Conservation (phyloP, 2,329 filamentous ascomycete genomes). For the Botrytis deweyae region DNA sequence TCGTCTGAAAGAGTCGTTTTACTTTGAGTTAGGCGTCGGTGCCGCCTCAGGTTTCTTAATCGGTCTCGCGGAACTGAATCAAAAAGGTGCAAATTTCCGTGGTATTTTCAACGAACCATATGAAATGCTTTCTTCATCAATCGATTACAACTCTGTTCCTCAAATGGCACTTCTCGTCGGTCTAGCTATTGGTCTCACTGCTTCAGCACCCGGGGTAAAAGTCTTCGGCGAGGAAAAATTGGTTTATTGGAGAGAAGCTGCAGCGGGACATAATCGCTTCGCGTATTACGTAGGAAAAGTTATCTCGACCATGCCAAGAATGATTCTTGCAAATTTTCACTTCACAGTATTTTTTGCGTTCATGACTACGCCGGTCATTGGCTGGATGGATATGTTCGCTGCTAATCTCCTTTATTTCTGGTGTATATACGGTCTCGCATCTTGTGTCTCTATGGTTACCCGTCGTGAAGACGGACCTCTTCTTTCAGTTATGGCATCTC, state of each 20-base stretch:
- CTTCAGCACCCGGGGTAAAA: constrained; percentile 55
- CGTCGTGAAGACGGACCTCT: constrained; percentile 57
- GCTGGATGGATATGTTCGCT: constrained; percentile 45
- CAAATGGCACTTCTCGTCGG: constrained; percentile 53
- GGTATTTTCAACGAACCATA: constrained; percentile 54
- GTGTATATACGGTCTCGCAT: constrained; percentile 51
- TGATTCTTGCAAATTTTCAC: constrained; percentile 49
- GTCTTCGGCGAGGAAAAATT: constrained; percentile 40
- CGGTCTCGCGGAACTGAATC: constrained; percentile 51
- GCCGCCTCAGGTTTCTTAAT: constrained; percentile 53
- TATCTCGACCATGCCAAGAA: constrained; percentile 47
- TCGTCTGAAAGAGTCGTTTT: constrained; percentile 50
- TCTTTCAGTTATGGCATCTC: constrained; percentile 52
- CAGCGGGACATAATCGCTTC: constrained; percentile 54
- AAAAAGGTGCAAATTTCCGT: constrained; percentile 53
- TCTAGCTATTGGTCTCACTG: constrained; percentile 56
- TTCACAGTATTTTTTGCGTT: constrained; percentile 46
- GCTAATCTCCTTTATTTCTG: constrained; percentile 52
- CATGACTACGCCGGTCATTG: constrained; percentile 8
- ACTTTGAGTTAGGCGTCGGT: constrained; percentile 54
- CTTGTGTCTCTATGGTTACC: constrained; percentile 52
- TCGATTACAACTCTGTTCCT: constrained; percentile 51
- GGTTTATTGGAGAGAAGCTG: constrained; percentile 55
- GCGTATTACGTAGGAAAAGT: constrained; percentile 59
- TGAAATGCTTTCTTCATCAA: constrained; percentile 50